These are phyloP conservation scores for Falciphora oryzae DNA, from an alignment of 2,329 filamentous ascomycete genomes.

Conservation along the genomic window DNA sequence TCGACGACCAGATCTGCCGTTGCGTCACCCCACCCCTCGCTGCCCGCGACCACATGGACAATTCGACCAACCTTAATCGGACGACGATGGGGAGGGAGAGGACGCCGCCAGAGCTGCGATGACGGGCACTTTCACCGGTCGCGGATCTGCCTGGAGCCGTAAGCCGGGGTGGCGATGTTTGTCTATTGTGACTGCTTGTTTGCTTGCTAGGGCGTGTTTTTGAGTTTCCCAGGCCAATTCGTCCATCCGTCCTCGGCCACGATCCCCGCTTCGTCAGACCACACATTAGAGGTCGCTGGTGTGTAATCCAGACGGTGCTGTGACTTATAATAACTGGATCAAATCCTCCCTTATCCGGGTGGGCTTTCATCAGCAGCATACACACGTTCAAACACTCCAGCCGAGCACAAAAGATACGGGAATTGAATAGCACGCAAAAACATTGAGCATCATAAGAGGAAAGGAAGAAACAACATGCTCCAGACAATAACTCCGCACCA, in stretches of 20 bases:
- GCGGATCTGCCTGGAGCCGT: background rate
- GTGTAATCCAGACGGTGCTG: background rate
- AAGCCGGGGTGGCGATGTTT: no score
- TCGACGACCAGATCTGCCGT: background rate
- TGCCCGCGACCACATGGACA: background rate
- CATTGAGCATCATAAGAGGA: background rate
- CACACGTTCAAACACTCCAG: no score
- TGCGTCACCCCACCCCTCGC: background rate
- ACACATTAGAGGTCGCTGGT: background rate
- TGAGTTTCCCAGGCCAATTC: background rate
- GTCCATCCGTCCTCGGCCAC: background rate
- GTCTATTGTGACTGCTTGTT: background rate
- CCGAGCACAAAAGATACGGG: background rate
- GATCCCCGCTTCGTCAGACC: background rate
- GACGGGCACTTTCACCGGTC: background rate
- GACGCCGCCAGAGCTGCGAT: background rate
- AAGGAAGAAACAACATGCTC: constrained; percentile 1
- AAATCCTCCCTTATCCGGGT: background rate
- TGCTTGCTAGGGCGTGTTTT: background rate
- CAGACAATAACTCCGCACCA: constrained; percentile 6
- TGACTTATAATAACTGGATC: background rate
- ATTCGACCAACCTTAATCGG: background rate
- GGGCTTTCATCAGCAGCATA: no score
- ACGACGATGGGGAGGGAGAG: background rate
- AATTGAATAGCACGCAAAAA: background rate